A percentile compares a stretch with the other conserved stretches of the same genome.
These are phyloP conservation scores for Westerdykella aurantiaca DNA, from an alignment of 2,329 filamentous ascomycete species.

Conservation along the genomic window DNA sequence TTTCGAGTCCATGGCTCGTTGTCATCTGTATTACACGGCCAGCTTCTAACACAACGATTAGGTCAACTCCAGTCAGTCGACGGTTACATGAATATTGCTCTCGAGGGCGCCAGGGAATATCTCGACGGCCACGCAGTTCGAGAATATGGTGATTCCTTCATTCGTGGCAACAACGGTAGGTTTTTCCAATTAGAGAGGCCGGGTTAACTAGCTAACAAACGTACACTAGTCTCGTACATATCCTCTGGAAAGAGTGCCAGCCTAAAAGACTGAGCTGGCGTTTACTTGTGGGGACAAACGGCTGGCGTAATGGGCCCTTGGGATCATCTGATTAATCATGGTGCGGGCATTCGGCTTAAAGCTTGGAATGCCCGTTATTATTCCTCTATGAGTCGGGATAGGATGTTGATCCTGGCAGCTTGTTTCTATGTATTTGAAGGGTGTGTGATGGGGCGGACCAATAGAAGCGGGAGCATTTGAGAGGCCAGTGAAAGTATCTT, in stretches of 20 bases:
- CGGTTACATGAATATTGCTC: slow-evolving; percentile 98
- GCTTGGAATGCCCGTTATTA: too few relatives aligned
- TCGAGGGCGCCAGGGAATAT: slow-evolving; percentile 91
- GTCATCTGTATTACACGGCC: too few relatives aligned
- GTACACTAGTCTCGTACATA: too few relatives aligned
- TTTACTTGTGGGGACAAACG: too few relatives aligned
- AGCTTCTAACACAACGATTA: slow-evolving; percentile 34
- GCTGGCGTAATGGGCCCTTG: too few relatives aligned
- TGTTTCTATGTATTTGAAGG: background rate
- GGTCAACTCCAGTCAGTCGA: slow-evolving; percentile 95
- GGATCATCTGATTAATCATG: too few relatives aligned
- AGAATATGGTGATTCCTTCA: slow-evolving; percentile 89
- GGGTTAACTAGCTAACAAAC: too few relatives aligned
- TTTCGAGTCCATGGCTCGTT: too few relatives aligned
- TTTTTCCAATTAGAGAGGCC: background rate
- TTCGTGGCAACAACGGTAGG: slow-evolving; percentile 89
- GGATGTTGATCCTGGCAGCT: background rate
- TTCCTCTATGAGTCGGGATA: too few relatives aligned
- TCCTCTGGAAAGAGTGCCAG: too few relatives aligned
- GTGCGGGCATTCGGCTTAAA: too few relatives aligned
- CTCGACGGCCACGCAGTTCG: slow-evolving; percentile 77
- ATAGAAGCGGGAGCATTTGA: background rate
- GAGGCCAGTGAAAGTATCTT: background rate
- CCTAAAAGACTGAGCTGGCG: too few relatives aligned
- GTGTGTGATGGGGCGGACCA: background rate